Evolutionary conservation across 768 basidiomycete genomes (phyloP), one percentile per base, ranked within the genome.

Genomic region (Goffeauzyma gilvescens): DNA sequence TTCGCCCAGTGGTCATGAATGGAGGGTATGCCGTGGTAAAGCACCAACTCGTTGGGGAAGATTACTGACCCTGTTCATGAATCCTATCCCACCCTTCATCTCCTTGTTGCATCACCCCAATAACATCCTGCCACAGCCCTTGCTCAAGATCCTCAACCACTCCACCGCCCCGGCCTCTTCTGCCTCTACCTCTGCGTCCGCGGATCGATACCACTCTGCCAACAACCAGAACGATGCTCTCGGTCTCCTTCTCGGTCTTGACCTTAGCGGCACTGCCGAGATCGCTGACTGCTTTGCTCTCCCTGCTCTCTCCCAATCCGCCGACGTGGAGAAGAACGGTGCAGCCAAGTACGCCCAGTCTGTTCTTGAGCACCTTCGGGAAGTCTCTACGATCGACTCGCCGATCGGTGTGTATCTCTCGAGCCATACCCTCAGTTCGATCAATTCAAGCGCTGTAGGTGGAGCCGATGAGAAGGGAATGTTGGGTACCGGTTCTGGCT

Each of bases 391-490:
- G 27, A 85, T 89, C 55, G 85, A 90, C 65, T 84, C 78, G 50
- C 75, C 87, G 25, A 79, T 93, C 42, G 89, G 89, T 28, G 85
- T 90, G 64, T 95, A 95, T 67, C 84, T 90, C 58, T 81, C 81
- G 32, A 84, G 79, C 21, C 75, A 76, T 7, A 80, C 82, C 4
- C 85, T 86, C 62, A 86, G 35, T 81, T 87, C 52, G 77, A 79
- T 79, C 36, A 37, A 18, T 9, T 32, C 18, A 32, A 45, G 38
- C 42, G 37, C 32, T 45, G 46, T 48, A 32, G 44, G 34, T 26
- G 32, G 40, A n/a, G 6, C 15, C 14, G n/a, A n/a, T n/a, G n/a
- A n/a, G n/a, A n/a, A n/a, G n/a, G n/a, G n/a, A n/a, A n/a, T n/a
- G n/a, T n/a, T n/a, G n/a, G n/a, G n/a, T n/a, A 49, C 58, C 36